Conservation (phyloP, 2,329 filamentous ascomycete species). For the Verticillium albo-atrum region DNA sequence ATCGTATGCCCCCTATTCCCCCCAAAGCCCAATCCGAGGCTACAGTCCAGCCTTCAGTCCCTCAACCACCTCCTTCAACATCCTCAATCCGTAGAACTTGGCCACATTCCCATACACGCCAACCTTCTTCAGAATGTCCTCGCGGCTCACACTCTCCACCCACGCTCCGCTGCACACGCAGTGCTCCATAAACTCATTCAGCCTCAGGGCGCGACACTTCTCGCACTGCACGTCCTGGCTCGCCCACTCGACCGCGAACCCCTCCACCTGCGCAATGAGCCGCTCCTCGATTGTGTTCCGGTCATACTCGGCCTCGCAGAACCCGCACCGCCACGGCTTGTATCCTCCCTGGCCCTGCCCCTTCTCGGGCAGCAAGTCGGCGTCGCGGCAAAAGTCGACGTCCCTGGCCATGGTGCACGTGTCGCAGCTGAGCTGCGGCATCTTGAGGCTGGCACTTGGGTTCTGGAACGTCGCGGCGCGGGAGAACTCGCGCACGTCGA, state of each 20-base stretch:
- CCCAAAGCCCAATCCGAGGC: neutral
- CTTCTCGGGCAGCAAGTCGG: slow-evolving; percentile 63
- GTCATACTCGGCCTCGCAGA: slow-evolving; percentile 73
- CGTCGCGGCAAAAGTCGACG: slow-evolving; percentile 87
- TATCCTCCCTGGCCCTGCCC: slow-evolving; percentile 19
- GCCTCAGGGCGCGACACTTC: slow-evolving; percentile 65
- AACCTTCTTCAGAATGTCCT: slow-evolving; percentile 61
- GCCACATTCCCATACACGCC: slow-evolving; percentile 71
- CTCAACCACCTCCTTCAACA: slow-evolving; percentile 72
- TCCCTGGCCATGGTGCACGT: slow-evolving; percentile 87
- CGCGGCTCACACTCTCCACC: slow-evolving; percentile 65
- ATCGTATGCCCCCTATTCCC: neutral
- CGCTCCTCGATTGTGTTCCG: slow-evolving; percentile 79
- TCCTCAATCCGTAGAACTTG: slow-evolving; percentile 71
- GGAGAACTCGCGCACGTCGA: slow-evolving; percentile 93
- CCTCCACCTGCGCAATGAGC: slow-evolving; percentile 72
- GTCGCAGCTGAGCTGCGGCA: slow-evolving; percentile 77
- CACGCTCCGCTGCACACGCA: slow-evolving; percentile 89
- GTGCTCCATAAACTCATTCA: slow-evolving; percentile 96
- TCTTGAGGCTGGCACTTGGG: slow-evolving; percentile 68
- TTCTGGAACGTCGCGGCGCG: slow-evolving; percentile 84
- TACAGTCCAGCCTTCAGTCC: slow-evolving; percentile 50
- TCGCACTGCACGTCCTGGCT: slow-evolving; percentile 85
- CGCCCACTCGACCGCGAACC: slow-evolving; percentile 72
- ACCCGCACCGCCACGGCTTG: slow-evolving; percentile 68